Evolutionary conservation across 164 flowering plant species (phyloP), one percentile per base, ranked within the genome.

Genomic region (Vitis rotundifolia): DNA sequence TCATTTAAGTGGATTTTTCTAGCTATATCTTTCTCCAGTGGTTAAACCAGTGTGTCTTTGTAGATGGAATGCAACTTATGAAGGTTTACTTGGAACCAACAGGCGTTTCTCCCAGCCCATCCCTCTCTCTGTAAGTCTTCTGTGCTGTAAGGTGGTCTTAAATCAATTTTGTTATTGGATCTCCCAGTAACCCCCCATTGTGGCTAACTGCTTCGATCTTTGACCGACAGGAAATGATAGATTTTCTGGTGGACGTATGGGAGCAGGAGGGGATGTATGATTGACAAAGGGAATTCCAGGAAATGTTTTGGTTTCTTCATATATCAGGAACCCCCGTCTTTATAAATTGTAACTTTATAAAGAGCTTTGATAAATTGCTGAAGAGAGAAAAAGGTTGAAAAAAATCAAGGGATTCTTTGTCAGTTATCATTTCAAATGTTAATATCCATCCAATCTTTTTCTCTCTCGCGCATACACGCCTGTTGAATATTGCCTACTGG

Each of bases 221-320:
- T 50, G 44, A 67, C 19, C 52, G 29, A 65, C 82, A 89, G 94
- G 91, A 87, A 80, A 93, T 91, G 96, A 83, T 90, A 22, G 92
- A 89, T 51, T 91, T 91, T 79, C 89, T 91, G 49, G 97, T 90
- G 26, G 97, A 93, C 48, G 69, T 82, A 9, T 91, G 98, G 98
- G 96, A 93, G 79, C 91, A 86, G 49, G 98, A 93, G 63, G 96
- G 98, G 15, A 63, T 93, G 86, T 91, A 90, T 68, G 97, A 91
- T 72, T 93, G 76, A 86, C 22, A 57, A 63, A 61, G 44, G 44
- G 5, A 37, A 37, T 37, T 37, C 44, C 44, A 37, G 44, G 44
- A 37, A 37, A 37, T 37, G 44, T 37, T 37, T 37, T 37, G 44
- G 44, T 37, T 37, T 37, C 44, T 0, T 37, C 44, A 37, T 6